Conservation (phyloP, 139 green algal species). For the Coccomyxa sp. region DNA sequence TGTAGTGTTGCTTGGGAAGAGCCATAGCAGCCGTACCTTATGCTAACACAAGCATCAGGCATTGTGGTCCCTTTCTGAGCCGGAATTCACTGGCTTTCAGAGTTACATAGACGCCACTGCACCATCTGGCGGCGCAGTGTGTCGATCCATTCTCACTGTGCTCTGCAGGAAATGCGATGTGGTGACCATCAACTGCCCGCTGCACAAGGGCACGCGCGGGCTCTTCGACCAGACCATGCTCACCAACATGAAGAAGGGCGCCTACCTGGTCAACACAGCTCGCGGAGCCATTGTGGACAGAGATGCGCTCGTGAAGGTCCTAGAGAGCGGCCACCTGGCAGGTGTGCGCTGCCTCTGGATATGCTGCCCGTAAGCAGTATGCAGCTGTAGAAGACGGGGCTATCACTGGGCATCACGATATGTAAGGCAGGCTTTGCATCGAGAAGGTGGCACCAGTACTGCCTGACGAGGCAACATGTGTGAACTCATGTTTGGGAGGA, state of each 20-base stretch:
- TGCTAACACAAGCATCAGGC: not conserved
- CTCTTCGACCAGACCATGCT: constrained; percentile 22
- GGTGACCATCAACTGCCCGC: not conserved
- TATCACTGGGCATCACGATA: not conserved
- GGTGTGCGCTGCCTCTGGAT: too few relatives aligned
- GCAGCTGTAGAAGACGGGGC: not conserved
- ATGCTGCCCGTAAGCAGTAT: not conserved
- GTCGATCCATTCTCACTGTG: not conserved
- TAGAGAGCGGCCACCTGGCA: constrained; percentile 17
- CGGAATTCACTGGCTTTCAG: not conserved
- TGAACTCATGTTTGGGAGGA: too few relatives aligned
- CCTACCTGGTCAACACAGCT: constrained; percentile 23
- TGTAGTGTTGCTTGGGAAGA: too few relatives aligned
- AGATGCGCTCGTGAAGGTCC: constrained; percentile 9
- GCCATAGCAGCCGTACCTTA: not conserved
- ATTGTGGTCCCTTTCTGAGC: not conserved
- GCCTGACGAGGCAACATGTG: too few relatives aligned
- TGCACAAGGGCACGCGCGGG: not conserved
- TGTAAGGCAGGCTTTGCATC: not conserved
- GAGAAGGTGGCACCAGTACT: too few relatives aligned
- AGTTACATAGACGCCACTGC: not conserved
- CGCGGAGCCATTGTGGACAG: constrained; percentile 18
- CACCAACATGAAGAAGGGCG: constrained; percentile 27
- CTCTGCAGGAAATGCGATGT: not conserved
- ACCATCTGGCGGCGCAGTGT: not conserved